Evolutionary conservation across 1,139 yeast species (phyloP).

Genomic region (Debaryomyces singareniensis): DNA sequence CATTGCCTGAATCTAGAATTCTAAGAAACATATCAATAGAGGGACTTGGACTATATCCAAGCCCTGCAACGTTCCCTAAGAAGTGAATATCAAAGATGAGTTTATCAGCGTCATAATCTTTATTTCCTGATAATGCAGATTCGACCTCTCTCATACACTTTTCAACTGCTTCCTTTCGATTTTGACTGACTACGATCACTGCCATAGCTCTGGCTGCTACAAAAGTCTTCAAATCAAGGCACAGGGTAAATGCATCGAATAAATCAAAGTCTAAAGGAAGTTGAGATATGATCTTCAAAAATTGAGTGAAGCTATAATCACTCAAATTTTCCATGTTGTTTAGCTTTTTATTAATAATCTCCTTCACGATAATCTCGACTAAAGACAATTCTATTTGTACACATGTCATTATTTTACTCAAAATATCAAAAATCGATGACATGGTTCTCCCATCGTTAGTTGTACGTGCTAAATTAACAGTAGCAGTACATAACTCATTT

Average conservation of each 20-base stretch:
- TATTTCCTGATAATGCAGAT: conserved; percentile 15
- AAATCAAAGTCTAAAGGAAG: conserved; percentile 6
- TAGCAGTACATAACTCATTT: not conserved
- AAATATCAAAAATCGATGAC: conserved; percentile 5
- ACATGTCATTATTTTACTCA: conserved; percentile 4
- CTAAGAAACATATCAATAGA: conserved; percentile 24
- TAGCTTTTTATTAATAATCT: conserved; percentile 6
- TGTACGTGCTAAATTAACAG: not conserved
- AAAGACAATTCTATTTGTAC: conserved; percentile 6
- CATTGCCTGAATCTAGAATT: conserved; percentile 25
- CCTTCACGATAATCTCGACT: conserved; percentile 4
- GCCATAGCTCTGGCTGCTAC: conserved; percentile 36
- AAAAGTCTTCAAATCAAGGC: conserved; percentile 13
- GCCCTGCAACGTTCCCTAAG: conserved; percentile 42
- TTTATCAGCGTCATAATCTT: conserved; percentile 10
- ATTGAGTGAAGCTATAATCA: conserved; percentile 4
- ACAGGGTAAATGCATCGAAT: conserved; percentile 9
- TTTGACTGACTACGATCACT: conserved; percentile 27
- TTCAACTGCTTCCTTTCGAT: conserved; percentile 21
- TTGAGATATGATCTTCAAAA: conserved; percentile 6
- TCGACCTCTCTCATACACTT: conserved; percentile 24
- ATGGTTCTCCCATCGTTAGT: conserved; percentile 4
- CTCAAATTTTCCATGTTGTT: conserved; percentile 7
- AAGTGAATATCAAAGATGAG: conserved; percentile 29
- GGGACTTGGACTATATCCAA: conserved; percentile 15